Conservation (phyloP, 2,329 filamentous ascomycete genomes). For the Dactylella cylindrospora region DNA sequence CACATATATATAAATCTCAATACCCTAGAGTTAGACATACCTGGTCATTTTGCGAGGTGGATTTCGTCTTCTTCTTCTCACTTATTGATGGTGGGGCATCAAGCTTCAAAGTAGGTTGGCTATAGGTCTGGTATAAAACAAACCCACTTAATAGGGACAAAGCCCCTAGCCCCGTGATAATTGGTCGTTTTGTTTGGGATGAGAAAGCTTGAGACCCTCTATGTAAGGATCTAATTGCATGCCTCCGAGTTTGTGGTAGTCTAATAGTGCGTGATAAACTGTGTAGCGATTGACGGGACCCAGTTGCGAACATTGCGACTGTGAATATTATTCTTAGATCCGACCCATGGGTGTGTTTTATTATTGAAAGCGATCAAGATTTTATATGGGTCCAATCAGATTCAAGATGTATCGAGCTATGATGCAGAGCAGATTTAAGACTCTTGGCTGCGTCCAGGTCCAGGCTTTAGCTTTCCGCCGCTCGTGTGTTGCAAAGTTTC, state of each 20-base stretch:
- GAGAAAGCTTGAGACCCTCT: constrained; percentile 6
- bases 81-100: constrained; percentile 9
- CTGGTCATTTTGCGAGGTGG: constrained; percentile 84
- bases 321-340: too few species aligned
- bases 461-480: too few species aligned
- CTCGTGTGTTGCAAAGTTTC: too few species aligned
- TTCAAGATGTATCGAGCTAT: too few species aligned
- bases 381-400: too few species aligned
- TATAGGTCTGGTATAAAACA: constrained; percentile 16
- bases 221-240: constrained; percentile 12
- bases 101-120: constrained; percentile 12
- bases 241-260: constrained; percentile 10
- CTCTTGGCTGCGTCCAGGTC: too few species aligned
- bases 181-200: constrained; percentile 5
- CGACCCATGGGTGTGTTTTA: too few species aligned
- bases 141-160: constrained; percentile 17
- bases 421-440: too few species aligned
- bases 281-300: constrained; percentile 23
- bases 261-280: constrained; percentile 18
- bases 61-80: constrained; percentile 38
- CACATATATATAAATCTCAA: not conserved
- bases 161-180: constrained; percentile 1
- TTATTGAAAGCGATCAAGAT: too few species aligned
- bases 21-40: constrained; percentile 54
- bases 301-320: constrained; percentile 26